These are phyloP conservation scores for Capronia epimyces DNA, from an alignment of 2,329 filamentous ascomycete genomes.

Conservation along the genomic window DNA sequence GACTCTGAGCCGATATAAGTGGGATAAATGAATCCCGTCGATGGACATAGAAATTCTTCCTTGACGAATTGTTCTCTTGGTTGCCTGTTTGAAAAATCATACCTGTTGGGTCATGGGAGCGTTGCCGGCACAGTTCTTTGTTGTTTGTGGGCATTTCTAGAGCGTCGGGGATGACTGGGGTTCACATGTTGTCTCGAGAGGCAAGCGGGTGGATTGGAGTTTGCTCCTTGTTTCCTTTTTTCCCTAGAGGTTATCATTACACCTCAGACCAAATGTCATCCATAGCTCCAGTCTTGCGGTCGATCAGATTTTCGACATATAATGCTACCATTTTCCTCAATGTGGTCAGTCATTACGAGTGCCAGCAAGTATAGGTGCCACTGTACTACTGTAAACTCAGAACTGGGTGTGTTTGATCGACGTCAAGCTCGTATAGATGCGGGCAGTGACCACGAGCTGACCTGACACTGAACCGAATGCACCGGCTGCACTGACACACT, in stretches of 20 bases:
- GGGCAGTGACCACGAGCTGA: no score
- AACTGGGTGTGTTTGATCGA: no score
- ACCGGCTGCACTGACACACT: no score
- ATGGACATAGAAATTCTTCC: constrained; percentile 12
- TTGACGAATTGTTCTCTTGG: constrained; percentile 2
- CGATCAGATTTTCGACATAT: background rate
- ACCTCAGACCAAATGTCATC: constrained; percentile 7
- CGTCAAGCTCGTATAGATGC: no score
- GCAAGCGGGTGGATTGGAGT: background rate
- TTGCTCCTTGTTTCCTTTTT: background rate
- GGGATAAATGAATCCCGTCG: constrained; percentile 1
- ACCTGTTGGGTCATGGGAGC: constrained; percentile 17
- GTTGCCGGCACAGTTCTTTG: background rate
- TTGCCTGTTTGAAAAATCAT: constrained; percentile 8
- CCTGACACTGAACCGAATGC: no score
- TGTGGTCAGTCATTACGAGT: background rate
- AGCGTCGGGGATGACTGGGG: no score
- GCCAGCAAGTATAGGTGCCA: no score
- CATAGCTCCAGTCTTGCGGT: constrained; percentile 2
- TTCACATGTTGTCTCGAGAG: no score
- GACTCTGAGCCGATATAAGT: constrained; percentile 14
- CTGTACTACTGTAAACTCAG: no score
- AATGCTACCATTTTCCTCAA: background rate
- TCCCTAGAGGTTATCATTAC: constrained; percentile 2
- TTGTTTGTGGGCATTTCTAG: constrained; percentile 22